Evolutionary conservation across 2,329 filamentous ascomycete species (phyloP).

Genomic region (Scedosporium boydii): DNA sequence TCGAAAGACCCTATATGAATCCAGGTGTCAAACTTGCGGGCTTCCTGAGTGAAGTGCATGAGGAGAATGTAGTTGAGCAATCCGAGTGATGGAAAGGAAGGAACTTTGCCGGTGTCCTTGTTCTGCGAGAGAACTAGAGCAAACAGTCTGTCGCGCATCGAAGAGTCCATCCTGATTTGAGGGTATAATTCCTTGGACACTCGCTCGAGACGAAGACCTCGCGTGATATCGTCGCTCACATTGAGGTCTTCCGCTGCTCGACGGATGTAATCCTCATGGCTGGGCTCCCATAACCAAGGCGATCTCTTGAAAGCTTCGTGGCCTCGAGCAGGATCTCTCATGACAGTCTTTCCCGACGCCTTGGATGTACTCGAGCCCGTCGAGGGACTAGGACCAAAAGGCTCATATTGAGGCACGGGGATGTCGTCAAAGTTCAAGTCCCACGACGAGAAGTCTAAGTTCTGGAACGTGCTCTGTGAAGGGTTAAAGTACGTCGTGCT

Average conservation of each 20-base stretch:
- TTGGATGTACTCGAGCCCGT: constrained; percentile 14
- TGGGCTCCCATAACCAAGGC: constrained; percentile 24
- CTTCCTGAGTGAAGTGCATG: constrained; percentile 47
- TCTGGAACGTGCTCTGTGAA: constrained; percentile 18
- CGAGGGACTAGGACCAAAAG: constrained; percentile 17
- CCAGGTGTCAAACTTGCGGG: constrained; percentile 47
- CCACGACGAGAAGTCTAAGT: constrained; percentile 23
- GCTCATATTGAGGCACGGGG: constrained; percentile 17
- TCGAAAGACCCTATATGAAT: constrained; percentile 53
- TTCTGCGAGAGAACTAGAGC: constrained; percentile 54
- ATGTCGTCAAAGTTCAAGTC: constrained; percentile 21
- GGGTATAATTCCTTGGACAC: constrained; percentile 2
- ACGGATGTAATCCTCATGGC: constrained; percentile 15
- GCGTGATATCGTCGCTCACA: background rate
- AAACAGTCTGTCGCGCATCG: constrained; percentile 51
- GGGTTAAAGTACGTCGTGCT: constrained; percentile 17
- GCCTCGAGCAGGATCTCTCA: constrained; percentile 16
- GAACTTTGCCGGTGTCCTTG: constrained; percentile 37
- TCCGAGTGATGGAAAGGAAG: constrained; percentile 52
- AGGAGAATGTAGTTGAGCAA: constrained; percentile 52
- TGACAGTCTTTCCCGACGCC: constrained; percentile 4
- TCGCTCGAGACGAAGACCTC: background rate
- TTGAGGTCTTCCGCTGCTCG: constrained; percentile 1
- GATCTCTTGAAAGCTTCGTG: constrained; percentile 23
- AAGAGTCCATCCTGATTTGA: constrained; percentile 23